A percentile compares a stretch with the other conserved stretches of the same genome.
Conservation (phyloP, 2,329 filamentous ascomycete species). For the Epicoccum nigrum region DNA sequence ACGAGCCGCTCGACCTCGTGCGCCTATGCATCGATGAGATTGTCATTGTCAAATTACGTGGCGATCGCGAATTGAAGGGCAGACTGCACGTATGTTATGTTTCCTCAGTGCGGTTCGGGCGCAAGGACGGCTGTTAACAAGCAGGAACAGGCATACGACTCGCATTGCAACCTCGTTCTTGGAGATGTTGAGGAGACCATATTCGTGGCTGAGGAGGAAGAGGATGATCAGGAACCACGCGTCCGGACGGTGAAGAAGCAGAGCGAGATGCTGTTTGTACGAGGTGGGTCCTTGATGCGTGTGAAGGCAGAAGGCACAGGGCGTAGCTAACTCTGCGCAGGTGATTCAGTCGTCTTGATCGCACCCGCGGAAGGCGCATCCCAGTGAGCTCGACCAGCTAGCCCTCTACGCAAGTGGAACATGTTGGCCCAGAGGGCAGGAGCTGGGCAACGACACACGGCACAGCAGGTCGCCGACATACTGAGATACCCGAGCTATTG, state of each 20-base stretch:
- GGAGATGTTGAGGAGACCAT: conserved; percentile 98
- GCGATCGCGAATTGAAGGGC: conserved; percentile 93
- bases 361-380: conserved; percentile 46
- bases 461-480: not conserved
- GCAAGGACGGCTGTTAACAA: conserved; percentile 18
- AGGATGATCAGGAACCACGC: conserved; percentile 71
- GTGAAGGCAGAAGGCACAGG: not conserved
- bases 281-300: conserved; percentile 66
- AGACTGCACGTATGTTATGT: conserved; percentile 76
- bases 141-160: conserved; percentile 82
- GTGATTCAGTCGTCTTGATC: conserved; percentile 59
- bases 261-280: conserved; percentile 97
- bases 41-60: conserved; percentile 95
- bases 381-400: conserved; percentile 26
- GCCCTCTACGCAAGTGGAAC: conserved; percentile 12
- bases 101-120: not conserved
- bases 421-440: conserved; percentile 6
- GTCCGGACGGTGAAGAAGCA: conserved; percentile 86
- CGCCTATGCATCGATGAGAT: conserved; percentile 93
- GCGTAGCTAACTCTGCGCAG: conserved; percentile 28
- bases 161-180: conserved; percentile 95
- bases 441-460: conserved; percentile 6
- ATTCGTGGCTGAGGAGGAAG: conserved; percentile 88
- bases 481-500: conserved; percentile 31
- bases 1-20: conserved; percentile 94